phyloP scores from a whole-genome alignment of 345 rosid species.

The Sisymbrium irio region DNA sequence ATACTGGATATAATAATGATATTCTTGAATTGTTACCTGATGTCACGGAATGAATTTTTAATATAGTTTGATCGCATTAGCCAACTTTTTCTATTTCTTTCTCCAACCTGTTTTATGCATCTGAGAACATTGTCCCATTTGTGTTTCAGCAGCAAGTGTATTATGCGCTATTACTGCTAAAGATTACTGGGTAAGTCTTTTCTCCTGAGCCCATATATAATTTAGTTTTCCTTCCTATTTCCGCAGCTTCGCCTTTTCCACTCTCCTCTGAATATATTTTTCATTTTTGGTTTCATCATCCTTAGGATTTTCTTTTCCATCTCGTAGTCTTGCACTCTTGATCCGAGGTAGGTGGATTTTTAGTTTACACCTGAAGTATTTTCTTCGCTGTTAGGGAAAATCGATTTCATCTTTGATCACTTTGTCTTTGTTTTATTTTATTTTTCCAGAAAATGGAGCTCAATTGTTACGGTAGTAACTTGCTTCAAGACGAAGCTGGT shows the following conservation, averaged over 20 bases:
- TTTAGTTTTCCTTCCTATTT: slow-evolving; percentile 2
- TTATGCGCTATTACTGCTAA: no score
- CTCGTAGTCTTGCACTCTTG: slow-evolving; percentile 18
- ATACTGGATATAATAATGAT: no score
- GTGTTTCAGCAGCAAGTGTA: no score
- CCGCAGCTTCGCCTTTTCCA: slow-evolving; percentile 23
- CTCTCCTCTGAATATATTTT: background rate
- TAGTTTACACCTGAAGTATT: background rate
- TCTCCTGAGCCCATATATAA: no score
- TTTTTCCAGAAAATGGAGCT: slow-evolving; percentile 53
- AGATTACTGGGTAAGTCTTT: no score
- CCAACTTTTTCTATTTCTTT: no score
- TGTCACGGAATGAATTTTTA: no score
- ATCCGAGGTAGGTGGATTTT: slow-evolving; percentile 13
- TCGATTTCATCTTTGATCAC: slow-evolving; percentile 23
- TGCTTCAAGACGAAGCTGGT: slow-evolving; percentile 55
- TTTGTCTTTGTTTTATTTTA: background rate
- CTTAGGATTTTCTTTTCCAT: slow-evolving; percentile 8
- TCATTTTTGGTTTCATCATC: background rate
- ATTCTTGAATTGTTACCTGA: no score
- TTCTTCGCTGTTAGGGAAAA: background rate
- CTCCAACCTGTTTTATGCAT: no score
- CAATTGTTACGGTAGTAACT: slow-evolving; percentile 49
- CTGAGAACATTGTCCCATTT: no score
- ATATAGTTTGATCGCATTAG: no score